Evolutionary conservation across 2,329 filamentous ascomycete genomes (phyloP).

Genomic region (Alternaria sp.): DNA sequence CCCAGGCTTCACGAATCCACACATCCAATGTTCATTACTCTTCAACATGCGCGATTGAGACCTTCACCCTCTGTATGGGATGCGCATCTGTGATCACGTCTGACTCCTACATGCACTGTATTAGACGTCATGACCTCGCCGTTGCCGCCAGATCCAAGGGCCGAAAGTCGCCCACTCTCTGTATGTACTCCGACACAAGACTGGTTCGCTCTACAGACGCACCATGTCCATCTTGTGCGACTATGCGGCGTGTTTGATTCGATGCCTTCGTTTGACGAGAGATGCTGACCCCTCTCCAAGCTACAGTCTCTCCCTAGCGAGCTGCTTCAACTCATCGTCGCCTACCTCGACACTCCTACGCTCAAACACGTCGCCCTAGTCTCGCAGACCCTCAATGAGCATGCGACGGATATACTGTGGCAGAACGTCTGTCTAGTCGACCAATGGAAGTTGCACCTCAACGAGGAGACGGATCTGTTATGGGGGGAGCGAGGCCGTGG

Average conservation of each 20-base stretch:
- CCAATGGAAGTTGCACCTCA: constrained; percentile 41
- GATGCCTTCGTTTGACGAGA: not conserved
- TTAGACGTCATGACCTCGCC: not conserved
- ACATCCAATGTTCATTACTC: constrained; percentile 4
- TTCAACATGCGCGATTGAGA: not conserved
- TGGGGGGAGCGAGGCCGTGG: constrained; percentile 23
- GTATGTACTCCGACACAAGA: constrained; percentile 10
- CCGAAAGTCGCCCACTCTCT: constrained; percentile 8
- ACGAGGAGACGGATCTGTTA: constrained; percentile 20
- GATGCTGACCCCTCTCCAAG: constrained; percentile 20
- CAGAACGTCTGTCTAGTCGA: constrained; percentile 53
- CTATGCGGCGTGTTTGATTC: not conserved
- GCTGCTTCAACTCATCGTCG: constrained; percentile 52
- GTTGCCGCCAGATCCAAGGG: not conserved
- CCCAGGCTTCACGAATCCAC: constrained; percentile 8
- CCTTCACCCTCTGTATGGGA: not conserved
- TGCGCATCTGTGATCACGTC: constrained; percentile 1
- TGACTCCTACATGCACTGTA: not conserved
- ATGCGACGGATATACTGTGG: constrained; percentile 53
- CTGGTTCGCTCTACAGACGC: constrained; percentile 5
- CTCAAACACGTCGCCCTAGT: constrained; percentile 46
- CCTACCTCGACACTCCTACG: constrained; percentile 40
- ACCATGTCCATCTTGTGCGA: constrained; percentile 6
- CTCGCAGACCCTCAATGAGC: constrained; percentile 47
- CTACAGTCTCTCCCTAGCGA: constrained; percentile 52